These are phyloP conservation scores for Jacaranda mimosifolia DNA, from an alignment of 257 asterid species.

Conservation along the genomic window DNA sequence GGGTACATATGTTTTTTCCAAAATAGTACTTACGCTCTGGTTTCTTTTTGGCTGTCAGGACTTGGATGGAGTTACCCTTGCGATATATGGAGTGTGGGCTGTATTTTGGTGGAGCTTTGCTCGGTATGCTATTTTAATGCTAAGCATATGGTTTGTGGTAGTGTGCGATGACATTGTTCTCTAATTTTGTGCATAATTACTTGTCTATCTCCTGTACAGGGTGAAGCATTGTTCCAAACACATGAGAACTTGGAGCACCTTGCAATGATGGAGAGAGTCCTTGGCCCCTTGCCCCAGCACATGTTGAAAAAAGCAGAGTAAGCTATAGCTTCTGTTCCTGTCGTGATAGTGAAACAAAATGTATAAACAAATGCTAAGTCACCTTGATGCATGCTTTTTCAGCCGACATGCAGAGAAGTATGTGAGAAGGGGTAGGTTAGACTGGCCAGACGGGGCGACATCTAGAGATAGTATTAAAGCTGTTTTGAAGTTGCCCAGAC, in stretches of 20 bases:
- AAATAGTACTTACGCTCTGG: background rate
- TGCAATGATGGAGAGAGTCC: constrained; percentile 96
- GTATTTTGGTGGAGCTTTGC: constrained; percentile 90
- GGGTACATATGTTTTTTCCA: background rate
- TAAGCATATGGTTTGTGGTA: background rate
- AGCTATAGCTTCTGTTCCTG: constrained; percentile 28
- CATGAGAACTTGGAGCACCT: constrained; percentile 95
- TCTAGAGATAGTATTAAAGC: constrained; percentile 85
- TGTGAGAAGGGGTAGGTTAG: constrained; percentile 73
- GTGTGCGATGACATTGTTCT: no score
- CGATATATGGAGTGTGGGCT: constrained; percentile 95
- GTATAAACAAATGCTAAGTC: constrained; percentile 1
- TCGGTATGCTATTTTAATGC: constrained; percentile 54
- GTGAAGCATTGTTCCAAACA: constrained; percentile 89
- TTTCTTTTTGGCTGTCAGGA: constrained; percentile 45
- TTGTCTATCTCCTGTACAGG: constrained; percentile 48
- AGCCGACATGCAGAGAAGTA: constrained; percentile 83
- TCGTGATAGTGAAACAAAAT: no score
- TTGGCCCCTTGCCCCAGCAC: constrained; percentile 81
- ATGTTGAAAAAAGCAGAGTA: constrained; percentile 86
- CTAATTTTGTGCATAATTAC: background rate
- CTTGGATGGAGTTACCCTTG: constrained; percentile 92
- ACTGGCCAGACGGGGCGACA: constrained; percentile 92
- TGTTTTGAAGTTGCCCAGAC: constrained; percentile 75
- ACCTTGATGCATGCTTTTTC: constrained; percentile 2